phyloP scores from a whole-genome alignment of 176 grass and related monocot genomes.

The Pontederia paniculata region DNA sequence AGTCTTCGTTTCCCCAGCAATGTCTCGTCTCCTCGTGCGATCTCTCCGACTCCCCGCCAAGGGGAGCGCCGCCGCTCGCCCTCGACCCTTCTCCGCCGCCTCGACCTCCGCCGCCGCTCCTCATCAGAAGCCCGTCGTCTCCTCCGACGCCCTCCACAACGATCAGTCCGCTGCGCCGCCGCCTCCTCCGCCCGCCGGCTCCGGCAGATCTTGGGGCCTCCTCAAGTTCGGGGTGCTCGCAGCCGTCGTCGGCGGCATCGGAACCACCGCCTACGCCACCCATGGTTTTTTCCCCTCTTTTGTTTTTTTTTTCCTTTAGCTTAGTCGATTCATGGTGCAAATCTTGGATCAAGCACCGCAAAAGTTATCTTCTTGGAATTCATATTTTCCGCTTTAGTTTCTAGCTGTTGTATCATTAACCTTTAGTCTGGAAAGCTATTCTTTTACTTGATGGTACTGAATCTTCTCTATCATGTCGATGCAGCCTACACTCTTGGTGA shows the following conservation, averaged over 20 bases:
- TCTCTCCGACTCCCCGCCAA: constrained; percentile 29
- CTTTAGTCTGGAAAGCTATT: background rate
- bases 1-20: constrained; percentile 3
- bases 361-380: background rate
- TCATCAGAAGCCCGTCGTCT: constrained; percentile 15
- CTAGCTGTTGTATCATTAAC: background rate
- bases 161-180: constrained; percentile 13
- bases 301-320: constrained; percentile 1
- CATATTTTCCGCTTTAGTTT: constrained; percentile 2
- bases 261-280: constrained; percentile 38
- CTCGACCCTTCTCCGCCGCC: constrained; percentile 5
- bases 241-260: constrained; percentile 35
- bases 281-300: constrained; percentile 36
- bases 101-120: constrained; percentile 16
- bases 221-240: constrained; percentile 53
- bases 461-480: constrained; percentile 5
- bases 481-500: constrained; percentile 56
- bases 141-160: constrained; percentile 11
- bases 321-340: background rate
- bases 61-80: constrained; percentile 1
- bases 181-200: background rate
- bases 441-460: constrained; percentile 19
- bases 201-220: constrained; percentile 31
- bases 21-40: constrained; percentile 33
- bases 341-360: background rate